A percentile compares a stretch with the other conserved stretches of the same genome.
Evolutionary conservation across 768 basidiomycete species (phyloP).

Genomic region (Psilocybe subaeruginosa): DNA sequence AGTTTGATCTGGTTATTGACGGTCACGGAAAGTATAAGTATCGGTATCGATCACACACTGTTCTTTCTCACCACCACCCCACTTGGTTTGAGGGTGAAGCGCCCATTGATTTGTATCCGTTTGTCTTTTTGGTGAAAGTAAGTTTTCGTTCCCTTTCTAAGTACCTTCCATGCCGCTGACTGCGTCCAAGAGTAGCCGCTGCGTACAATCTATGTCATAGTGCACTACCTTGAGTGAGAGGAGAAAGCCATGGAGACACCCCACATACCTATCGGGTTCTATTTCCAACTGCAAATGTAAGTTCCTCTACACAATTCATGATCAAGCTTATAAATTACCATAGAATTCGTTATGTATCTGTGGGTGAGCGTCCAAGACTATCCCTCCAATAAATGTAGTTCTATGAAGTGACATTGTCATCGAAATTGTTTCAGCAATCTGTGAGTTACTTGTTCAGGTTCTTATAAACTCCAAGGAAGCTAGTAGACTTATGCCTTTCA

Average conservation of each 20-base stretch:
- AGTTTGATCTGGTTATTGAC: too few relatives aligned
- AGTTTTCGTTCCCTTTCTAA: too few relatives aligned
- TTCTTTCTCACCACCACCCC: too few relatives aligned
- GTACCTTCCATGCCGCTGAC: too few relatives aligned
- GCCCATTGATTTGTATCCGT: too few relatives aligned
- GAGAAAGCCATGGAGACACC: background rate
- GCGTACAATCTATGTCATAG: too few relatives aligned
- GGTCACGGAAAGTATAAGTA: too few relatives aligned
- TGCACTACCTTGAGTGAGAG: background rate
- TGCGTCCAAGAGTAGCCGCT: too few relatives aligned
- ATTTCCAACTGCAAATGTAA: background rate
- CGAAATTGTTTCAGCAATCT: background rate
- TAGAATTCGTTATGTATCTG: background rate
- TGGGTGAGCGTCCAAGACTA: background rate
- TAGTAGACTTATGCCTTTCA: background rate
- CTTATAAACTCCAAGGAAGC: background rate
- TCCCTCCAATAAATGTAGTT: too few relatives aligned
- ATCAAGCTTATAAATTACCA: background rate
- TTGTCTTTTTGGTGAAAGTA: too few relatives aligned
- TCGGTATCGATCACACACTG: too few relatives aligned
- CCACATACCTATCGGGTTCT: background rate
- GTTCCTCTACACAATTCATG: background rate
- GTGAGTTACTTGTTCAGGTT: background rate
- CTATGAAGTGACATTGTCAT: background rate
- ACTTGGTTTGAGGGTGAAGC: too few relatives aligned